These are phyloP conservation scores for Phytophthora aleatoria DNA, from an alignment of 352 stramenopile genomes.

Conservation along the genomic window DNA sequence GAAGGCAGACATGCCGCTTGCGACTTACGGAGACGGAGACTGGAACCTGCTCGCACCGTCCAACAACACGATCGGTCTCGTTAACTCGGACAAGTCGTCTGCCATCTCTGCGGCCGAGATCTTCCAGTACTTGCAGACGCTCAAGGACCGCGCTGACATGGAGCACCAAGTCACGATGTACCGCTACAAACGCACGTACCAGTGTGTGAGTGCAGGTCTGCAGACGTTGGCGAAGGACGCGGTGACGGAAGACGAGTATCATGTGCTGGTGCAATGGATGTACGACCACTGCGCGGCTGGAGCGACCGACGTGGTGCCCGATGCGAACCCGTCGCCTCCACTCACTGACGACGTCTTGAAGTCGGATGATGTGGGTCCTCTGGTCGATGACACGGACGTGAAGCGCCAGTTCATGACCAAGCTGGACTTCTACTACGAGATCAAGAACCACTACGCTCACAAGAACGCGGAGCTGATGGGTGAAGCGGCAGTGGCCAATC, in stretches of 20 bases:
- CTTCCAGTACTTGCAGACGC: constrained; percentile 32
- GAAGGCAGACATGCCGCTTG: constrained; percentile 23
- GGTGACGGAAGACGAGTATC: constrained; percentile 36
- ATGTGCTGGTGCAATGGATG: constrained; percentile 48
- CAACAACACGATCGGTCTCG: constrained; percentile 31
- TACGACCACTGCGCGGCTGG: constrained; percentile 38
- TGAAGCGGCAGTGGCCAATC: constrained; percentile 18
- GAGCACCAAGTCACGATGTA: constrained; percentile 31
- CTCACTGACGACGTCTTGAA: constrained; percentile 17
- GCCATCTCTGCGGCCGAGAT: constrained; percentile 38
- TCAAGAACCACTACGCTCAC: constrained; percentile 42
- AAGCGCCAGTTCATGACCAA: constrained; percentile 52
- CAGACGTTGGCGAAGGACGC: constrained; percentile 35
- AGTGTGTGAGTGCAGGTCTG: constrained; percentile 35
- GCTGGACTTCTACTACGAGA: constrained; percentile 57
- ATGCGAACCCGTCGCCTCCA: constrained; percentile 7
- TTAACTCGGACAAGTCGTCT: constrained; percentile 36
- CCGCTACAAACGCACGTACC: constrained; percentile 39
- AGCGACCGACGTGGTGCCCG: constrained; percentile 15
- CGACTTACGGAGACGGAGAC: constrained; percentile 24
- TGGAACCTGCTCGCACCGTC: constrained; percentile 46
- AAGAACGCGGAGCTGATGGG: constrained; percentile 26
- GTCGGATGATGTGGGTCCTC: constrained; percentile 13
- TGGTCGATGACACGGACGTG: constrained; percentile 21
- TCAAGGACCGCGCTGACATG: constrained; percentile 34